Evolutionary conservation across 257 asterid genomes (phyloP).

Genomic region (Fraxinus cuspidata): DNA sequence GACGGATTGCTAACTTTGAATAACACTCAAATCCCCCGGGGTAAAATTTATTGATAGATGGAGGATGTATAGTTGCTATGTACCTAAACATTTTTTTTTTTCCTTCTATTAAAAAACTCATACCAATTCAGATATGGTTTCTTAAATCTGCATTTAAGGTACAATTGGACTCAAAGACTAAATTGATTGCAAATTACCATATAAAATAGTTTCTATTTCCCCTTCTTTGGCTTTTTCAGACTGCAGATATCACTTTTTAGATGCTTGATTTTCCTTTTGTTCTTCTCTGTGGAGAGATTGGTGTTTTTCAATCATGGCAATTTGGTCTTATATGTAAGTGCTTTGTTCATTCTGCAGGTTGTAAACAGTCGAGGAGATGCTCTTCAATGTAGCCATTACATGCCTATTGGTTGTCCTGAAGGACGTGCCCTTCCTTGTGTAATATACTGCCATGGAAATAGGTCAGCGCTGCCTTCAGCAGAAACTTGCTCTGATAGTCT

Average conservation of each 20-base stretch:
- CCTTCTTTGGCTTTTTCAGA: not conserved
- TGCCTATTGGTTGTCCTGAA: constrained; percentile 71
- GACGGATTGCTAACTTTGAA: not conserved
- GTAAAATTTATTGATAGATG: not conserved
- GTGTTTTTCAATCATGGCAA: not conserved
- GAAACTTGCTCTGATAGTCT: constrained; percentile 19
- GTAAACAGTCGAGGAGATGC: constrained; percentile 71
- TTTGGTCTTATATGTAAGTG: constrained; percentile 6
- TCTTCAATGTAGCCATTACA: constrained; percentile 92
- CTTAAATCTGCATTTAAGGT: not conserved
- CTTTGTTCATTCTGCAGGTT: constrained; percentile 52
- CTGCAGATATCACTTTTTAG: not conserved
- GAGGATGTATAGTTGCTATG: not conserved
- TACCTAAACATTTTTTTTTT: not conserved
- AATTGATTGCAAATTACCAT: not conserved
- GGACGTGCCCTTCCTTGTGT: constrained; percentile 82
- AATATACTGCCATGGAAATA: constrained; percentile 93
- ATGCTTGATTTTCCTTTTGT: not conserved
- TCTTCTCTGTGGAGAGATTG: not conserved
- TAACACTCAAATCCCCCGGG: not conserved
- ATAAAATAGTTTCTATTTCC: not conserved
- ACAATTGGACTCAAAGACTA: not conserved
- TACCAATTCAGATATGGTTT: not conserved
- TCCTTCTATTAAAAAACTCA: not conserved
- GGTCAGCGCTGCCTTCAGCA: constrained; percentile 46